A percentile compares a stretch with the other conserved stretches of the same genome.
Conservation (phyloP, 768 basidiomycete genomes). For the Boletus subcaerulescens region DNA sequence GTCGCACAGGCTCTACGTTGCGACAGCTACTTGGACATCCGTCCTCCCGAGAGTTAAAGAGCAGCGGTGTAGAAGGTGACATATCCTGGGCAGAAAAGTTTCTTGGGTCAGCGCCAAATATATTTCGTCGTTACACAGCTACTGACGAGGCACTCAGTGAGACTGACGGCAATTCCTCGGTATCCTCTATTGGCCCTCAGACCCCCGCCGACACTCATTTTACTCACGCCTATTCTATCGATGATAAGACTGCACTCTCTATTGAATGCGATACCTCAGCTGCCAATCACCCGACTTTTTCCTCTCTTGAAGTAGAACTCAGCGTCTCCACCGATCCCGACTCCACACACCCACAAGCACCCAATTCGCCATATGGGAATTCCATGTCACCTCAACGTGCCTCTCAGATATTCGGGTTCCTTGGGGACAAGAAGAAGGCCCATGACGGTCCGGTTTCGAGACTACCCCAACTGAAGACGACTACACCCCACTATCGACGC, state of each 20-base stretch:
- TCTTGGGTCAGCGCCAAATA: constrained; percentile 48
- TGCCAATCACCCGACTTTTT: constrained; percentile 44
- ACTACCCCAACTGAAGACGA: constrained; percentile 30
- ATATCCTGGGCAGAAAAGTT: constrained; percentile 84
- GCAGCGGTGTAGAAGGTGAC: constrained; percentile 59
- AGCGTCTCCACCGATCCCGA: constrained; percentile 52
- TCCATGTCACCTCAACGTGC: constrained; percentile 62
- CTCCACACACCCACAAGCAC: constrained; percentile 21
- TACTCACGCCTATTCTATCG: constrained; percentile 38
- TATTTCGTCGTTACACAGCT: neutral
- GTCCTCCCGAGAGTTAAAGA: constrained; percentile 23
- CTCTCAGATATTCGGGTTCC: constrained; percentile 72
- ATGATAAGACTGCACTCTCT: constrained; percentile 38
- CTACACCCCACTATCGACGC: constrained; percentile 17
- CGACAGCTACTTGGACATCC: constrained; percentile 68
- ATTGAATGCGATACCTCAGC: constrained; percentile 45
- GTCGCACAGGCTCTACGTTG: constrained; percentile 67
- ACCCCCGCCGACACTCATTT: constrained; percentile 48
- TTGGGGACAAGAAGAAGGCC: constrained; percentile 48
- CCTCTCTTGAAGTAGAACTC: constrained; percentile 74
- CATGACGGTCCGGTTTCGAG: constrained; percentile 33
- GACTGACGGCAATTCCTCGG: constrained; percentile 40
- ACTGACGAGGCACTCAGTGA: constrained; percentile 36
- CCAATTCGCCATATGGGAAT: constrained; percentile 35
- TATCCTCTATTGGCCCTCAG: constrained; percentile 48